Conservation (phyloP, 192 early-diverging fungal genomes). For the Allomyces javanicus region DNA sequence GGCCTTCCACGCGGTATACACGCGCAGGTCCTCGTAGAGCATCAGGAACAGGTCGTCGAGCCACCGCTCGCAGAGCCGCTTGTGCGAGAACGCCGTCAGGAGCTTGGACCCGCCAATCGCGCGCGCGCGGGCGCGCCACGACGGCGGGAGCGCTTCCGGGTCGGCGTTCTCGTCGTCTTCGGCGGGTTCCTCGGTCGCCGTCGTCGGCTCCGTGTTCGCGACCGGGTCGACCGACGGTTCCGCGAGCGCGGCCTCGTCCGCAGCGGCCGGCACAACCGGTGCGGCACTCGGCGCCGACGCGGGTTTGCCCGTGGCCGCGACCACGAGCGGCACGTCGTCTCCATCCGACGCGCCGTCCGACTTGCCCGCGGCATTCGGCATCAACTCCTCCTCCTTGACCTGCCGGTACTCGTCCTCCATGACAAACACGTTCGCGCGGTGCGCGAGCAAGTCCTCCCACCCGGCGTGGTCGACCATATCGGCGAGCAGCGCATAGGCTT, state of each 20-base stretch:
- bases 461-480: constrained; percentile 63
- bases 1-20: constrained; percentile 82
- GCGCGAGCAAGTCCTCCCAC: constrained; percentile 85
- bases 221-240: neutral
- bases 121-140: neutral
- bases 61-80: constrained; percentile 98
- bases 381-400: constrained; percentile 24
- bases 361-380: neutral
- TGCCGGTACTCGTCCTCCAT: constrained; percentile 97
- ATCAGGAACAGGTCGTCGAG: constrained; percentile 99
- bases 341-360: neutral
- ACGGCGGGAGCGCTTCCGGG: constrained; percentile 6
- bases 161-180: constrained; percentile 6
- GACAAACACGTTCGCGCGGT: constrained; percentile 79
- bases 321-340: too few relatives aligned
- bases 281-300: too few relatives aligned
- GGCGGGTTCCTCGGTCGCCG: constrained; percentile 11
- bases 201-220: neutral
- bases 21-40: constrained; percentile 84
- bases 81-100: constrained; percentile 46
- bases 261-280: too few relatives aligned
- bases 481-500: constrained; percentile 69
- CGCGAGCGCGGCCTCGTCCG: neutral
- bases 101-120: neutral
- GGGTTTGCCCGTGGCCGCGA: too few relatives aligned